Percentiles rank a stretch among this genome's conserved stretches.
Conservation (phyloP, 106 monocot species). For the Iris macrosiphon region DNA sequence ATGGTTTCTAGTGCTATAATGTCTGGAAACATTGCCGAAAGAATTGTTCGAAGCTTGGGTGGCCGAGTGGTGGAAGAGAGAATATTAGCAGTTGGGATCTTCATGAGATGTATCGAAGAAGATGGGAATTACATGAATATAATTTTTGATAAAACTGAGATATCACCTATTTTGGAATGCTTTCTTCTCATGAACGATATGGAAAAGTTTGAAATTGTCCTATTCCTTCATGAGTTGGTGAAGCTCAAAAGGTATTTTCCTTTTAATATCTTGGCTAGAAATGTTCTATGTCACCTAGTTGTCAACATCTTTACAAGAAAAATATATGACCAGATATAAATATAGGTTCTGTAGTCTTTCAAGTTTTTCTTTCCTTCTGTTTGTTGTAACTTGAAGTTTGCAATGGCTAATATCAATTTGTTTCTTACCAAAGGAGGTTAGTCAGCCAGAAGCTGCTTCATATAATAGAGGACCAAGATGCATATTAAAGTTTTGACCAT, state of each 20-base stretch:
- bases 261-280: too few species aligned
- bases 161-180: slow-evolving; percentile 28
- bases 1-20: slow-evolving; percentile 14
- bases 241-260: slow-evolving; percentile 37
- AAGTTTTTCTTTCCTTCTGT: too few species aligned
- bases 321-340: too few species aligned
- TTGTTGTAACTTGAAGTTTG: too few species aligned
- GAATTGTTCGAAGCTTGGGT: slow-evolving; percentile 23
- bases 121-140: slow-evolving; percentile 41
- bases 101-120: slow-evolving; percentile 39
- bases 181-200: slow-evolving; percentile 20
- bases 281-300: too few species aligned
- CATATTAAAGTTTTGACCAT: too few species aligned
- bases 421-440: slow-evolving; percentile 32
- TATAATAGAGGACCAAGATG: slow-evolving; percentile 31
- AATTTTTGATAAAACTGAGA: slow-evolving; percentile 29
- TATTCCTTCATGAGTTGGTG: slow-evolving; percentile 37
- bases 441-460: slow-evolving; percentile 35
- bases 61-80: slow-evolving; percentile 36
- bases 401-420: too few species aligned
- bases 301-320: not conserved
- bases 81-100: slow-evolving; percentile 33
- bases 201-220: slow-evolving; percentile 36
- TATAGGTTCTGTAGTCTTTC: too few species aligned
- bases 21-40: slow-evolving; percentile 26